These are phyloP conservation scores for Metarhizium anisopliae DNA, from an alignment of 2,329 filamentous ascomycete genomes.

Conservation along the genomic window DNA sequence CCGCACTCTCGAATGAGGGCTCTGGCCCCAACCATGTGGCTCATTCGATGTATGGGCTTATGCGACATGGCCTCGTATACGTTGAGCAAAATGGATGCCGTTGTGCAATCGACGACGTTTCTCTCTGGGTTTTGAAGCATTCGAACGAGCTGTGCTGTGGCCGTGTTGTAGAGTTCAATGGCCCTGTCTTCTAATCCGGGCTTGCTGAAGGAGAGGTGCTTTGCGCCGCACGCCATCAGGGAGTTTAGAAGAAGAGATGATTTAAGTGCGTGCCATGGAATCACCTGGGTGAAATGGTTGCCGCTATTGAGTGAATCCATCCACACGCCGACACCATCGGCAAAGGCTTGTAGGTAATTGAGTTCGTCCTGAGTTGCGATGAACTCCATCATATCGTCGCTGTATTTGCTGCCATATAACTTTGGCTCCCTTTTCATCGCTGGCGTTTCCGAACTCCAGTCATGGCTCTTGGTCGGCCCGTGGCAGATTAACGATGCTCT, in stretches of 20 bases:
- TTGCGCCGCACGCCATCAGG: slow-evolving; percentile 78
- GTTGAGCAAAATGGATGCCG: slow-evolving; percentile 79
- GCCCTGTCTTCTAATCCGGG: slow-evolving; percentile 70
- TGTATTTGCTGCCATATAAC: slow-evolving; percentile 12
- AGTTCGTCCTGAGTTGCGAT: slow-evolving; percentile 70
- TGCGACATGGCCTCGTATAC: slow-evolving; percentile 92
- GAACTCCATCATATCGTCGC: slow-evolving; percentile 38
- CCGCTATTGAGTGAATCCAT: slow-evolving; percentile 85
- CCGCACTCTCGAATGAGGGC: slow-evolving; percentile 82
- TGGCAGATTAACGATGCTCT: not conserved
- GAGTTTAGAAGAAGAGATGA: slow-evolving; percentile 87
- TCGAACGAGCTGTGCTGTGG: slow-evolving; percentile 67
- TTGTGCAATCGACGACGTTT: slow-evolving; percentile 75
- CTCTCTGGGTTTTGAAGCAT: slow-evolving; percentile 77
- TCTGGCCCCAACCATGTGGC: slow-evolving; percentile 76
- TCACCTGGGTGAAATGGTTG: slow-evolving; percentile 75
- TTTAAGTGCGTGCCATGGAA: slow-evolving; percentile 75
- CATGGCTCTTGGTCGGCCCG: not conserved
- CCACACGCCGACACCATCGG: slow-evolving; percentile 84
- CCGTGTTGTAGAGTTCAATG: slow-evolving; percentile 74
- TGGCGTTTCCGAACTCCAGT: not conserved
- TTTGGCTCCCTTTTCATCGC: not conserved
- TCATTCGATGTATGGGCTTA: slow-evolving; percentile 70
- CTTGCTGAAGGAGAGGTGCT: slow-evolving; percentile 67
- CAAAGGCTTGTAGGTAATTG: slow-evolving; percentile 84